Base-by-base conservation (phyloP, 176 grass and related monocot genomes). In the Rhipidocladum racemiflorum region DNA sequence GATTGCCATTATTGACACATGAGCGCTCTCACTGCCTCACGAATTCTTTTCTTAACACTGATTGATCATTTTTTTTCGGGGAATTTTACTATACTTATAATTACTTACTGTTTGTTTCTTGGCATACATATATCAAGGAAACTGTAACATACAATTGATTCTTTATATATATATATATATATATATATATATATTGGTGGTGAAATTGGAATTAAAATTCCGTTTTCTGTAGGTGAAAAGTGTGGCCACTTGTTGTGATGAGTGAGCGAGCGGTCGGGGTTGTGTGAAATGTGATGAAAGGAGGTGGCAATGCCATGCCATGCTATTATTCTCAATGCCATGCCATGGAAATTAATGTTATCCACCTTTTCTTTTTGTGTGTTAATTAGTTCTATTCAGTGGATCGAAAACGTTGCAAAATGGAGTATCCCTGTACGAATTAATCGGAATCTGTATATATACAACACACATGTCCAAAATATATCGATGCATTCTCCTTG, bases 31-130 rank as follows among this genome's bases (percentile, higher is more conserved):
- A 13, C 12, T 46, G 44, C 14, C 44, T 81, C 57, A 68, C 69
- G 50, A 68, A 88, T 85, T 95, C 61, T 92, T 90, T 86, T 57
- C 25, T 79, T 60, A 76, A 84, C 71, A 85, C 70, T 42, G 85
- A 68, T 84, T 89, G 36, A 65, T 89, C 48, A 10, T 15, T 79
- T 51, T 64, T 75, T 53, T 43, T 9, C 3, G 68, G 67, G 68
- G 51, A 39, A 27, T 34, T 67, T 61, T 35, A 48, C 32, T 12
- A 68, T 63, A 59, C 62, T 11, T 36, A 61, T 36, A 61, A 44
- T 24, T 75, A 72, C 50, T 80, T 62, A 81, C 76, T 53, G 57
- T 65, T 36, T 81, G 56, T 74, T 83, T 67, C 54, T 85, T 76
- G 54, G 28, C 59, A 76, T 69, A 38, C 7, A 50, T 27, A 56